Conservation (phyloP, 441 rosid species). For the Erodium moschatum region DNA sequence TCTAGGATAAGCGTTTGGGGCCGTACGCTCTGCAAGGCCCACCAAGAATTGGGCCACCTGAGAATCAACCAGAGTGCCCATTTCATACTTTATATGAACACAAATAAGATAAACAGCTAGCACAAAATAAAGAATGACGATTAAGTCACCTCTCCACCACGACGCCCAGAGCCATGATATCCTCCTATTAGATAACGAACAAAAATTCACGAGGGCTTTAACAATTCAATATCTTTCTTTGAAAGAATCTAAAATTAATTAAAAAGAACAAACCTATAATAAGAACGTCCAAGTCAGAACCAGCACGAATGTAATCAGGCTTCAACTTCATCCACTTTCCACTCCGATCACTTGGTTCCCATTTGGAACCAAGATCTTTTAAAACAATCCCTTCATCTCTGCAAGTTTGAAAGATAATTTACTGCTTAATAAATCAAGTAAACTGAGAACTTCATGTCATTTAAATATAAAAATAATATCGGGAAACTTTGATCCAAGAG, state of each 20-base stretch:
- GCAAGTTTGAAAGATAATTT: slow-evolving; percentile 14
- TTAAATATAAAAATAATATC: not conserved
- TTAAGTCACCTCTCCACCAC: slow-evolving; percentile 71
- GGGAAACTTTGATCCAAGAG: not conserved
- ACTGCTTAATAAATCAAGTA: slow-evolving; percentile 9
- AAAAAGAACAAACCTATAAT: slow-evolving; percentile 54
- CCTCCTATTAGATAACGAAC: slow-evolving; percentile 51
- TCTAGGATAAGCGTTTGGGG: slow-evolving; percentile 57
- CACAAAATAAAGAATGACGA: slow-evolving; percentile 15
- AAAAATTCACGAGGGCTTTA: slow-evolving; percentile 6
- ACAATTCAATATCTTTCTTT: slow-evolving; percentile 11
- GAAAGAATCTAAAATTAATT: slow-evolving; percentile 10
- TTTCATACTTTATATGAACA: not conserved
- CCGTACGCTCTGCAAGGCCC: slow-evolving; percentile 73
- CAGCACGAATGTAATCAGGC: slow-evolving; percentile 77
- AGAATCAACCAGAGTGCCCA: not conserved
- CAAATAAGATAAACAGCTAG: not conserved
- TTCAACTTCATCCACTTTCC: slow-evolving; percentile 95
- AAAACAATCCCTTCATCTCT: slow-evolving; percentile 90
- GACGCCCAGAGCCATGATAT: slow-evolving; percentile 97
- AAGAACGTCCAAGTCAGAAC: slow-evolving; percentile 87
- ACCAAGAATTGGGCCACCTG: slow-evolving; percentile 93
- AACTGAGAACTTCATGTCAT: not conserved
- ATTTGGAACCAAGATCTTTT: slow-evolving; percentile 82
- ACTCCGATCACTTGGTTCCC: slow-evolving; percentile 98